Evolutionary conservation across 2,329 filamentous ascomycete species (phyloP).

Genomic region (Alternaria incomplexa): DNA sequence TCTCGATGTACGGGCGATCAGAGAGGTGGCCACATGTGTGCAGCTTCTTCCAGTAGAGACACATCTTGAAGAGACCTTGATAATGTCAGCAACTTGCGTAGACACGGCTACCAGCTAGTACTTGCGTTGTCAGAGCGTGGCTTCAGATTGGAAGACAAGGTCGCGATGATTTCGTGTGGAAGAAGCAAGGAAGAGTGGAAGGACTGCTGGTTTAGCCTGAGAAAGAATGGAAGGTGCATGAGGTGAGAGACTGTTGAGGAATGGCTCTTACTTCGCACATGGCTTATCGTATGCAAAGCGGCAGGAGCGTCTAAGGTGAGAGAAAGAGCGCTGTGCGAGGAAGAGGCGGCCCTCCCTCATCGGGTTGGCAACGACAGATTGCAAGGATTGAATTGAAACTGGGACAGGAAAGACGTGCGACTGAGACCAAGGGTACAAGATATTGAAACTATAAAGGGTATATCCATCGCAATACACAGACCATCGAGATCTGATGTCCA

Average conservation of each 20-base stretch:
- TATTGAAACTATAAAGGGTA: slow-evolving; percentile 21
- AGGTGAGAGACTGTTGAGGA: not conserved
- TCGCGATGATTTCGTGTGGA: not conserved
- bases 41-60: slow-evolving; percentile 32
- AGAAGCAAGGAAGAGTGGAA: not conserved
- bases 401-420: not conserved
- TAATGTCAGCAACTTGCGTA: not conserved
- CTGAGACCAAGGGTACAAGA: not conserved
- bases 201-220: not conserved
- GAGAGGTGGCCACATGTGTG: slow-evolving; percentile 29
- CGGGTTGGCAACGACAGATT: not conserved
- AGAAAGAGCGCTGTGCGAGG: not conserved
- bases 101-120: not conserved
- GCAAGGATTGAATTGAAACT: not conserved
- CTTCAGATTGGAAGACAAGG: not conserved
- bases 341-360: not conserved
- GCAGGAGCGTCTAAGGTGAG: not conserved
- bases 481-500: slow-evolving; percentile 1
- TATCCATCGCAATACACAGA: slow-evolving; percentile 16
- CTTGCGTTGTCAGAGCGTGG: not conserved
- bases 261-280: not conserved
- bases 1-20: slow-evolving; percentile 30
- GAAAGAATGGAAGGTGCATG: not conserved
- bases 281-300: not conserved
- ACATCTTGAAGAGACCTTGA: slow-evolving; percentile 20